Evolutionary conservation across 140 eudicot genomes (phyloP).

Genomic region (Ambrosia hybrid): DNA sequence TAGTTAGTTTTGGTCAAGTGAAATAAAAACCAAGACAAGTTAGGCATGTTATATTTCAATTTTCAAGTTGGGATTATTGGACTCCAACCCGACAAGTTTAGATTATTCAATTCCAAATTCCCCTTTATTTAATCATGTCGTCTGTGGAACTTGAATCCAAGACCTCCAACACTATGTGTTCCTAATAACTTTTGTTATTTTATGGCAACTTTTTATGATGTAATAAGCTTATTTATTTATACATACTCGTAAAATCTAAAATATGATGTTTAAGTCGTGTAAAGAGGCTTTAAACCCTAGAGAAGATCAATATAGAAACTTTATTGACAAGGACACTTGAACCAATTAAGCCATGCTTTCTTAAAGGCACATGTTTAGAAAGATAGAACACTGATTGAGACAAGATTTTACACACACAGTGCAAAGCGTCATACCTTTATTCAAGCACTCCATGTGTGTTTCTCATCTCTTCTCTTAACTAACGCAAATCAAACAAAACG

Average conservation of each 20-base stretch:
- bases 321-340: conserved; percentile 24
- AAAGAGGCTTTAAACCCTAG: conserved; percentile 17
- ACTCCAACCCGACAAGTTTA: too few species aligned
- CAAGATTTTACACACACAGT: conserved; percentile 23
- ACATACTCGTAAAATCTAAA: not conserved
- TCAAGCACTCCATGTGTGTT: conserved; percentile 38
- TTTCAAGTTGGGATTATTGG: too few species aligned
- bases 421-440: conserved; percentile 33
- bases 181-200: not conserved
- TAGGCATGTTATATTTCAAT: too few species aligned
- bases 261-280: conserved; percentile 2
- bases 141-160: too few species aligned
- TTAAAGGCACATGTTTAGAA: conserved; percentile 29
- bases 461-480: conserved; percentile 23
- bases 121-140: too few species aligned
- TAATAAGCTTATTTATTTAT: not conserved
- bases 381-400: conserved; percentile 28
- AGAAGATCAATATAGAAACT: conserved; percentile 27
- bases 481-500: not conserved
- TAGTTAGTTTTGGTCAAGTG: too few species aligned
- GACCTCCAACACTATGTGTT: too few species aligned
- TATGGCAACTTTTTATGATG: not conserved
- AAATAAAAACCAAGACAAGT: too few species aligned
- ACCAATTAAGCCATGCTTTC: conserved; percentile 26
- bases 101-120: too few species aligned